phyloP scores from a whole-genome alignment of 2,329 filamentous ascomycete species.

The Arthrinium puccinioides region DNA sequence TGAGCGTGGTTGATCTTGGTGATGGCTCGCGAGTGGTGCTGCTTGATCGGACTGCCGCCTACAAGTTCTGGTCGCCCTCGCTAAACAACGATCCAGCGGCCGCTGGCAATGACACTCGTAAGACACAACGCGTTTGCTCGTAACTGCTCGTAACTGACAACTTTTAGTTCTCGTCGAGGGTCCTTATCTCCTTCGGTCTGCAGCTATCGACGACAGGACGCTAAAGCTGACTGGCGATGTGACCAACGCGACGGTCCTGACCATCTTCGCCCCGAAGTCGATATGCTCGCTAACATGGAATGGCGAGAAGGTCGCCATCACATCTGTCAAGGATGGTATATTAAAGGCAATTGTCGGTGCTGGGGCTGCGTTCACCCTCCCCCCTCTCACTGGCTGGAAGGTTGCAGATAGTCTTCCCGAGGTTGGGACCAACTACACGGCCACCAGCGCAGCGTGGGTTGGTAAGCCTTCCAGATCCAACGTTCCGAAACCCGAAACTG shows the following conservation, averaged over 20 bases:
- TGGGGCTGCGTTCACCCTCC: constrained; percentile 25
- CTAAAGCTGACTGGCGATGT: constrained; percentile 38
- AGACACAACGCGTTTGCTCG: background rate
- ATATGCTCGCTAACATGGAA: constrained; percentile 44
- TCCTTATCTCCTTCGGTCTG: constrained; percentile 43
- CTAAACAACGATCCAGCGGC: constrained; percentile 39
- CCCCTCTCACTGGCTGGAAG: constrained; percentile 36
- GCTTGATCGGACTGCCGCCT: constrained; percentile 45
- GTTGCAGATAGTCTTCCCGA: constrained; percentile 42
- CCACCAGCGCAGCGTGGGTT: constrained; percentile 34
- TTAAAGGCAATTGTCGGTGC: constrained; percentile 20
- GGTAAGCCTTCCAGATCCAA: constrained; percentile 15
- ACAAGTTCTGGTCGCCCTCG: constrained; percentile 48
- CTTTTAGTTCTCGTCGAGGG: constrained; percentile 40
- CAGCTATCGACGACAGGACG: constrained; percentile 23
- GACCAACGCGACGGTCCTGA: constrained; percentile 30
- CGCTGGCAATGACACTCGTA: constrained; percentile 36
- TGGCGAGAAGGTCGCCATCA: constrained; percentile 27
- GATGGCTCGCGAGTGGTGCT: constrained; percentile 43
- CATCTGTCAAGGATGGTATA: constrained; percentile 17
- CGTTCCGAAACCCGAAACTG: background rate
- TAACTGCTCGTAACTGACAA: background rate
- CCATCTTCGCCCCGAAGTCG: constrained; percentile 38
- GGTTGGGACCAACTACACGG: constrained; percentile 32
- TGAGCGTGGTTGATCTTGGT: constrained; percentile 36